phyloP scores from a whole-genome alignment of 2,329 filamentous ascomycete genomes.

The Bipolaris zeicola region DNA sequence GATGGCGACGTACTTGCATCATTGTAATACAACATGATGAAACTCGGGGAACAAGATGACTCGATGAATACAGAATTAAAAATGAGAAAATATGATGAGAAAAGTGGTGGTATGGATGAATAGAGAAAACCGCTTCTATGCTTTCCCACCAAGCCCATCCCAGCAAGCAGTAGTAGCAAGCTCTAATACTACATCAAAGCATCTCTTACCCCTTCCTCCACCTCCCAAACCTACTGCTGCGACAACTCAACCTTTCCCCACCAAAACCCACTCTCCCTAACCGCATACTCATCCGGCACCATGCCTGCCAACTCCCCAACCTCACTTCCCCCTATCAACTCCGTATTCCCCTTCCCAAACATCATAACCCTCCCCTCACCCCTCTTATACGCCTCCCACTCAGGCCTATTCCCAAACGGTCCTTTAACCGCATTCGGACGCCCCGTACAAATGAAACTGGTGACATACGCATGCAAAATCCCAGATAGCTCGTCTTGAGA shows the following conservation, averaged over 20 bases:
- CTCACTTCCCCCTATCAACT: slow-evolving; percentile 48
- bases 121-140: too few species aligned
- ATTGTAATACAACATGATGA: too few species aligned
- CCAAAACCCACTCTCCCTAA: slow-evolving; percentile 64
- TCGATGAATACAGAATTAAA: too few species aligned
- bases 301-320: slow-evolving; percentile 47
- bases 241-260: slow-evolving; percentile 55
- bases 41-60: too few species aligned
- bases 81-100: too few species aligned
- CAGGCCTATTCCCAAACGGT: slow-evolving; percentile 7
- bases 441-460: slow-evolving; percentile 40
- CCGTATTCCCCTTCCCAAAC: slow-evolving; percentile 66
- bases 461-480: slow-evolving; percentile 38
- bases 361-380: slow-evolving; percentile 48
- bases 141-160: too few species aligned
- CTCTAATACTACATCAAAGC: too few species aligned
- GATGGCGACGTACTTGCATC: not conserved
- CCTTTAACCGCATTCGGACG: slow-evolving; percentile 36
- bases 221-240: slow-evolving; percentile 33
- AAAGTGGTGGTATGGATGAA: too few species aligned
- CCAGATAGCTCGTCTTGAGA: slow-evolving; percentile 39
- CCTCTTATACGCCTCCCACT: slow-evolving; percentile 30
- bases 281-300: slow-evolving; percentile 52
- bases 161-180: too few species aligned
- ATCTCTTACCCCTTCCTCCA: too few species aligned